phyloP scores from a whole-genome alignment of 495 filamentous ascomycete species.

The Penicillium dipodomyicola region DNA sequence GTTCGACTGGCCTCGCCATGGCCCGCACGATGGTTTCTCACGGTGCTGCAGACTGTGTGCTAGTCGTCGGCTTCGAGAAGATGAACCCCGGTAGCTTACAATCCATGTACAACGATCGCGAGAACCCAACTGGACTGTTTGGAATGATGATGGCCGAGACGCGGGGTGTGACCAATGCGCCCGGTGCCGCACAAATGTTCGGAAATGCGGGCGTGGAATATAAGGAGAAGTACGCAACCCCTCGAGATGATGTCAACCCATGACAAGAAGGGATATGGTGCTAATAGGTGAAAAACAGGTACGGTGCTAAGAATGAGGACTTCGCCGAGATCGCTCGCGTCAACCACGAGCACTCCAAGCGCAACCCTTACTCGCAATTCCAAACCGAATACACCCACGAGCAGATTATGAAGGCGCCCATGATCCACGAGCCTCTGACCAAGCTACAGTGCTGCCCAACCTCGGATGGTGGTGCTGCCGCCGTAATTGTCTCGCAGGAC shows the following conservation, averaged over 20 bases:
- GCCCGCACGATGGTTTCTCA: constrained; percentile 75
- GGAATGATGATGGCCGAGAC: constrained; percentile 78
- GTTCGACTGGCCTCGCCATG: constrained; percentile 83
- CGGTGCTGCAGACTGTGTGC: constrained; percentile 77
- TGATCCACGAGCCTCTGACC: constrained; percentile 78
- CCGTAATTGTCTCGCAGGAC: constrained; percentile 81
- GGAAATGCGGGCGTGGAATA: constrained; percentile 94
- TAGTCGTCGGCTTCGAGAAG: constrained; percentile 97
- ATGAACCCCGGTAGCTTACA: constrained; percentile 90
- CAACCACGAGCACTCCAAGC: constrained; percentile 85
- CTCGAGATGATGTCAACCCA: not conserved
- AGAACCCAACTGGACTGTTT: constrained; percentile 69
- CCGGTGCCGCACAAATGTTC: constrained; percentile 88
- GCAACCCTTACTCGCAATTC: constrained; percentile 98
- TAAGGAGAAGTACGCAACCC: constrained; percentile 73
- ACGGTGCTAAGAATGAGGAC: constrained; percentile 79
- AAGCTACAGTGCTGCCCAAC: constrained; percentile 85
- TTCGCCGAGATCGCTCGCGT: constrained; percentile 95
- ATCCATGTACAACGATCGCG: constrained; percentile 74
- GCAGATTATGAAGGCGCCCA: constrained; percentile 72
- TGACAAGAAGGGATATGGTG: not conserved
- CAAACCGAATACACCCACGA: constrained; percentile 85
- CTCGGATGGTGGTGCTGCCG: constrained; percentile 86
- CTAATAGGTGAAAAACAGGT: constrained; percentile 47
- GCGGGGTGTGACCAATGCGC: constrained; percentile 73